These are phyloP conservation scores for Ceratocystis huliohia DNA, from an alignment of 2,329 filamentous ascomycete species.

Conservation along the genomic window DNA sequence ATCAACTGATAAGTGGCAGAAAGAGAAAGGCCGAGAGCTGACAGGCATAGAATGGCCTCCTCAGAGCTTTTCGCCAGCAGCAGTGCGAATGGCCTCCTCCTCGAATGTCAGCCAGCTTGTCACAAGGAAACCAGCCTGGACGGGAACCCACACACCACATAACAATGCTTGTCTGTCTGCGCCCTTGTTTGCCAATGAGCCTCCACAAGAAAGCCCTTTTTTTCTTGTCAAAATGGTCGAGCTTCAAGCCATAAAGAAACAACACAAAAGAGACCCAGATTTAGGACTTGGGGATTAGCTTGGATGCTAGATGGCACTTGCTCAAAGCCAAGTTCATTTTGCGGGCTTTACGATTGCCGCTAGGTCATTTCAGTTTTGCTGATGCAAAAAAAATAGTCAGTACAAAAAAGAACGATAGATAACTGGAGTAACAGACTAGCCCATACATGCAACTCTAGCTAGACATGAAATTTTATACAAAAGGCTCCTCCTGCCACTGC, in stretches of 20 bases:
- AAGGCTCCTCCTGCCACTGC: background rate
- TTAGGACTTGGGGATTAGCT: background rate
- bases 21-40: too few relatives aligned
- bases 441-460: background rate
- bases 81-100: too few relatives aligned
- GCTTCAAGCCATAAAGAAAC: constrained; percentile 2
- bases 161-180: background rate
- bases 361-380: constrained; percentile 4
- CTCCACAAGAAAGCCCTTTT: background rate
- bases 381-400: background rate
- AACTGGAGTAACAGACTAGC: background rate
- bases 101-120: too few relatives aligned
- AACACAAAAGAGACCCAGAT: constrained; percentile 1
- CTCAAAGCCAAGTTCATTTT: constrained; percentile 7
- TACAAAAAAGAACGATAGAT: constrained; percentile 2
- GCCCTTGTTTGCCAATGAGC: background rate
- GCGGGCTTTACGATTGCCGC: constrained; percentile 8
- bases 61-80: too few relatives aligned
- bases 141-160: background rate
- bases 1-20: too few relatives aligned
- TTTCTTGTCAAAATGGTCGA: background rate
- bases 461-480: constrained; percentile 12
- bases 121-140: too few relatives aligned
- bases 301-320: constrained; percentile 9
- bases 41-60: too few relatives aligned